A percentile compares a stretch with the other conserved stretches of the same genome.
Evolutionary conservation across 306 rosid genomes (phyloP).

Genomic region (Gillenia trifoliata): DNA sequence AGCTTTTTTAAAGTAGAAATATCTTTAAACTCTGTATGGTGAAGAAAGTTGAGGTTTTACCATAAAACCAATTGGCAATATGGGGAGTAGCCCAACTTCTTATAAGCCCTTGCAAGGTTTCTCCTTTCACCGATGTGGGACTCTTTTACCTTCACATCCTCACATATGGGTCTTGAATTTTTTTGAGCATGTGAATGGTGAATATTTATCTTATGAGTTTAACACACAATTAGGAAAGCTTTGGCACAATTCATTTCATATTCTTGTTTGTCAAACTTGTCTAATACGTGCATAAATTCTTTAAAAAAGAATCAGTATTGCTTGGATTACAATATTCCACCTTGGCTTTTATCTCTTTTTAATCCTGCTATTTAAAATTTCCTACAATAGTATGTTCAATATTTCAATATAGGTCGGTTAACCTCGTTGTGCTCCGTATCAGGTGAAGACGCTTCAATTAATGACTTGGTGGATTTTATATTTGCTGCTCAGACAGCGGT

Average conservation of each 20-base stretch:
- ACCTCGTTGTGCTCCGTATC: conserved; percentile 24
- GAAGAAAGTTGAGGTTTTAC: too few relatives aligned
- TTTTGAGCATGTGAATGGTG: not conserved
- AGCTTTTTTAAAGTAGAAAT: not conserved
- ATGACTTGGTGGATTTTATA: conserved; percentile 78
- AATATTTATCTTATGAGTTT: too few relatives aligned
- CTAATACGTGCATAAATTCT: not conserved
- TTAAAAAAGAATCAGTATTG: not conserved
- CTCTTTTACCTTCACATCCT: too few relatives aligned
- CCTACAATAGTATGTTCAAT: not conserved
- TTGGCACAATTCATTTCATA: not conserved
- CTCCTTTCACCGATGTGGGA: too few relatives aligned
- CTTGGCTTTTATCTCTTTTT: conserved; percentile 5
- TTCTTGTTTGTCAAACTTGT: not conserved
- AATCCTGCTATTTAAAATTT: not conserved
- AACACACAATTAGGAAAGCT: too few relatives aligned
- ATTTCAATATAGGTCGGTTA: not conserved
- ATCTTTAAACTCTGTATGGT: not conserved
- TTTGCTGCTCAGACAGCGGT: conserved; percentile 75
- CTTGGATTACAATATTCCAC: not conserved
- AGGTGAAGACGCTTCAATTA: conserved; percentile 68
- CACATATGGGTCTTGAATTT: too few relatives aligned
- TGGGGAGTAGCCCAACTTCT: too few relatives aligned
- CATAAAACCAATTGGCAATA: too few relatives aligned
- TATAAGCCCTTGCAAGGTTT: too few relatives aligned